Percentiles rank a stretch among this genome's conserved stretches.
These are phyloP conservation scores for Globisporangium orthogonon DNA, from an alignment of 352 stramenopile genomes.

Conservation along the genomic window DNA sequence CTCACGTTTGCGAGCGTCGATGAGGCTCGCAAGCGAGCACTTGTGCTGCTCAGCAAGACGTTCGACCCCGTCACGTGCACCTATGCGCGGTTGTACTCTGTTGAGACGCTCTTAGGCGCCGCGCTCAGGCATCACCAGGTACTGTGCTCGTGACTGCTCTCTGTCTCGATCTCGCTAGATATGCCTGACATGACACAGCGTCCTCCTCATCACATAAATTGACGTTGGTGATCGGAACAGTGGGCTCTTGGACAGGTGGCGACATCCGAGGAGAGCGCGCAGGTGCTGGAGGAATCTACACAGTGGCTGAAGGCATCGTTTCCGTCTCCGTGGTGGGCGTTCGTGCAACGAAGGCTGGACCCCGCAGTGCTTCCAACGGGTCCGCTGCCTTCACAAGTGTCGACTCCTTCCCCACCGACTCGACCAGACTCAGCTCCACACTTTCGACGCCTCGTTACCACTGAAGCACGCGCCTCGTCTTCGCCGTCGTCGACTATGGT, in stretches of 20 bases:
- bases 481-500: slow-evolving; percentile 3
- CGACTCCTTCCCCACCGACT: not conserved
- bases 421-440: slow-evolving; percentile 8
- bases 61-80: slow-evolving; percentile 55
- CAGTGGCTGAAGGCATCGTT: slow-evolving; percentile 41
- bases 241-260: slow-evolving; percentile 46
- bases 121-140: slow-evolving; percentile 58
- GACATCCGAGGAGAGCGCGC: slow-evolving; percentile 22
- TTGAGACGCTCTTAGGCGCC: slow-evolving; percentile 47
- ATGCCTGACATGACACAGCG: not conserved
- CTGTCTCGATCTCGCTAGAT: not conserved
- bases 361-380: not conserved
- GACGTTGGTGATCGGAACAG: slow-evolving; percentile 7
- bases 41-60: slow-evolving; percentile 69
- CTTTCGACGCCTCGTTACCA: not conserved
- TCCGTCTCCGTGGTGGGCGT: slow-evolving; percentile 44
- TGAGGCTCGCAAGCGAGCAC: slow-evolving; percentile 54
- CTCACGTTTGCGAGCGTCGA: slow-evolving; percentile 68
- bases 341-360: slow-evolving; percentile 19
- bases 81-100: slow-evolving; percentile 53
- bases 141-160: not conserved
- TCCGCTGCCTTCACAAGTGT: not conserved
- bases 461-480: not conserved
- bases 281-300: slow-evolving; percentile 22
- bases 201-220: not conserved